Conservation (phyloP, 768 basidiomycete species). For the Lyophyllum atratum region DNA sequence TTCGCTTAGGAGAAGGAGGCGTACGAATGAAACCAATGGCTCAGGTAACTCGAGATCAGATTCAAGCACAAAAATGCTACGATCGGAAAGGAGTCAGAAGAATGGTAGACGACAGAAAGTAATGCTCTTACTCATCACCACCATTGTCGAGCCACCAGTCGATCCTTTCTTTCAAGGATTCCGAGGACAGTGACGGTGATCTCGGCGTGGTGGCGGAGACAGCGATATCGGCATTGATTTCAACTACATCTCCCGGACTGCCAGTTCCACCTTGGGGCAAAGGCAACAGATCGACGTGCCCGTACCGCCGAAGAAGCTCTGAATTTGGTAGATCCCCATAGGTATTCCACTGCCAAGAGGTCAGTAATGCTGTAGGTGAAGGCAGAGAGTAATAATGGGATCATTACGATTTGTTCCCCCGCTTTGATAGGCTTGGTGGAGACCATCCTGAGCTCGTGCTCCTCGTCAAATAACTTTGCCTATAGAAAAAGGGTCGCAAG, state of each 20-base stretch:
- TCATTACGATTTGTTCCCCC: slow-evolving; percentile 86
- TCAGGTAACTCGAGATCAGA: slow-evolving; percentile 52
- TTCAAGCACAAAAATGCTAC: slow-evolving; percentile 59
- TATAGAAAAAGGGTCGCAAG: slow-evolving; percentile 30
- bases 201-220: slow-evolving; percentile 40
- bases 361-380: slow-evolving; percentile 10
- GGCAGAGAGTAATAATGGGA: background rate
- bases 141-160: slow-evolving; percentile 95
- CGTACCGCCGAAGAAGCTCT: slow-evolving; percentile 92
- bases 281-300: slow-evolving; percentile 82
- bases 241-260: slow-evolving; percentile 81
- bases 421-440: slow-evolving; percentile 70
- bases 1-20: slow-evolving; percentile 57
- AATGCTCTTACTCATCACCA: slow-evolving; percentile 76
- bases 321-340: slow-evolving; percentile 93
- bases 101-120: slow-evolving; percentile 1
- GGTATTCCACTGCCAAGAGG: slow-evolving; percentile 77
- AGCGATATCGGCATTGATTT: slow-evolving; percentile 72
- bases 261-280: slow-evolving; percentile 51
- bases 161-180: slow-evolving; percentile 57
- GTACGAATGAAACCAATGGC: slow-evolving; percentile 63
- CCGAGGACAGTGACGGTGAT: slow-evolving; percentile 19
- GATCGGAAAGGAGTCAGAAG: background rate
- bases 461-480: slow-evolving; percentile 87
- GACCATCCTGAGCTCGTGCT: slow-evolving; percentile 73